These are phyloP conservation scores for Alternaria angustiovoidea DNA, from an alignment of 2,329 filamentous ascomycete genomes.

Conservation along the genomic window DNA sequence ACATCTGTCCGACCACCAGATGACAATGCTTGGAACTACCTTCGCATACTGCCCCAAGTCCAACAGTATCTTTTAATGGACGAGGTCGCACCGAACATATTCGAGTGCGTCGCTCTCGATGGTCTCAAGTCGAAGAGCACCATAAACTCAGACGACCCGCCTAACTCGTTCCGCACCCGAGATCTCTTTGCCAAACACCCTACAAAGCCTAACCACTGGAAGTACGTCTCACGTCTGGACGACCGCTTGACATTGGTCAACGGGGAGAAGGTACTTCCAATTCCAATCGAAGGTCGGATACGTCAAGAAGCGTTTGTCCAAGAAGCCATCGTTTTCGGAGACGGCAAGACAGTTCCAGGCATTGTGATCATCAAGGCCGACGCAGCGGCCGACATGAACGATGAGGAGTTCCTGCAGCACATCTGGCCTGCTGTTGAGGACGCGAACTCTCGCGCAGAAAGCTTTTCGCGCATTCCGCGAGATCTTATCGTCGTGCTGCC, in stretches of 20 bases:
- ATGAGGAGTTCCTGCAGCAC: constrained; percentile 57
- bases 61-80: constrained; percentile 55
- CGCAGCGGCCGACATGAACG: constrained; percentile 51
- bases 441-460: constrained; percentile 60
- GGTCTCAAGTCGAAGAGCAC: constrained; percentile 50
- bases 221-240: constrained; percentile 57
- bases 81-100: constrained; percentile 50
- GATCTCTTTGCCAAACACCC: constrained; percentile 60
- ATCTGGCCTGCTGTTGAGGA: constrained; percentile 61
- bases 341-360: constrained; percentile 61
- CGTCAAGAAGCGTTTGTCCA: constrained; percentile 61
- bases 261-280: constrained; percentile 60
- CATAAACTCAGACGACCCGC: constrained; percentile 56
- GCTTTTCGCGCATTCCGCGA: constrained; percentile 62
- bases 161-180: constrained; percentile 57
- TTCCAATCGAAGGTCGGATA: constrained; percentile 63
- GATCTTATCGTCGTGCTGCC: constrained; percentile 63
- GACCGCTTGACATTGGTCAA: constrained; percentile 59
- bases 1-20: constrained; percentile 62
- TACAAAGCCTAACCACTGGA: constrained; percentile 55
- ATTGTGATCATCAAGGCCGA: constrained; percentile 62
- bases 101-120: constrained; percentile 51
- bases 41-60: constrained; percentile 48
- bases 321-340: constrained; percentile 67
- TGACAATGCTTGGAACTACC: constrained; percentile 69